Conservation (phyloP, 1,139 yeast genomes). For the Geotrichum klebahnii region DNA sequence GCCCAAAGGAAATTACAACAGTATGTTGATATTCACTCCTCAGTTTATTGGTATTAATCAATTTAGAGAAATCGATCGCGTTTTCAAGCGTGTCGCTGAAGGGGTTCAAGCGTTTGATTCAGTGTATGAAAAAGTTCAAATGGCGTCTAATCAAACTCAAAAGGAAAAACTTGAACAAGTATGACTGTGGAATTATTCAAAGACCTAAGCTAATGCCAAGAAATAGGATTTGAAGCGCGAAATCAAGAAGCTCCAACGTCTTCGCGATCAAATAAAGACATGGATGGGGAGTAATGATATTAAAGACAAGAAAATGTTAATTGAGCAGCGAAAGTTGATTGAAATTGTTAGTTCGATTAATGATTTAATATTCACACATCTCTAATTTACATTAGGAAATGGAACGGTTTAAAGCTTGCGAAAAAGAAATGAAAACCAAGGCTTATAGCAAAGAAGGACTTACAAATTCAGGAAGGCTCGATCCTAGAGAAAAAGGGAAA, state of each 20-base stretch:
- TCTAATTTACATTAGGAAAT: slow-evolving; percentile 52
- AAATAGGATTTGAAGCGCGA: slow-evolving; percentile 83
- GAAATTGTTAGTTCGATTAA: slow-evolving; percentile 40
- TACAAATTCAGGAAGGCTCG: slow-evolving; percentile 61
- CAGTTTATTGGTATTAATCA: not conserved
- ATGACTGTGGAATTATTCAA: too few relatives aligned
- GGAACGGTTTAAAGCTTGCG: slow-evolving; percentile 96
- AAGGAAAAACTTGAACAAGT: slow-evolving; percentile 77
- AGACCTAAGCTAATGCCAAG: too few relatives aligned
- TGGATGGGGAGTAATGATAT: slow-evolving; percentile 94
- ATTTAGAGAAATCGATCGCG: slow-evolving; percentile 79
- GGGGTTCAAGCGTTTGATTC: slow-evolving; percentile 87
- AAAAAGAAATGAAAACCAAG: slow-evolving; percentile 89
- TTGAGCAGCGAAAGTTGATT: slow-evolving; percentile 77
- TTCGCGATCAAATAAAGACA: slow-evolving; percentile 91
- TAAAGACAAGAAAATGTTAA: slow-evolving; percentile 76
- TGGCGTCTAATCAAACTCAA: slow-evolving; percentile 79
- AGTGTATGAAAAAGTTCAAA: slow-evolving; percentile 78
- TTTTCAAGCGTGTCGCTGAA: slow-evolving; percentile 89
- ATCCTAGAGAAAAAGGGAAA: slow-evolving; percentile 78
- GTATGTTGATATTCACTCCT: slow-evolving; percentile 37
- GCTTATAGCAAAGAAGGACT: slow-evolving; percentile 94
- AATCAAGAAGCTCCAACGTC: slow-evolving; percentile 88
- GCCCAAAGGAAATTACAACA: slow-evolving; percentile 66
- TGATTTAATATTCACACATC: not conserved